Evolutionary conservation across 768 basidiomycete species (phyloP), one percentile per base, ranked within the genome.

Genomic region (Coprinopsis sp.): DNA sequence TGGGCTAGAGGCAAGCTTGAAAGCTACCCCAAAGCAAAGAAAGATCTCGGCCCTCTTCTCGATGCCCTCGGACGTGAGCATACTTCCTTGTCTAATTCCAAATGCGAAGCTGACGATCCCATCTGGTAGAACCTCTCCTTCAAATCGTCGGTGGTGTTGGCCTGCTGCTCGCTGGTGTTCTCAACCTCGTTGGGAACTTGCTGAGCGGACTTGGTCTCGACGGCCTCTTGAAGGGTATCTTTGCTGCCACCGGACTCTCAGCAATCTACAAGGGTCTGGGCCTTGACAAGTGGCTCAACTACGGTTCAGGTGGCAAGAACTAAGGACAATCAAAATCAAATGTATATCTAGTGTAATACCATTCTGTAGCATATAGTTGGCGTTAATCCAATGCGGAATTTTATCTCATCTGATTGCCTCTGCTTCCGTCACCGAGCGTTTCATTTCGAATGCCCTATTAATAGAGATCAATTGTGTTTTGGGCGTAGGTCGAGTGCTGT

Each of bases 61-160:
- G n/a, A n/a, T n/a, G n/a, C n/a, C n/a, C n/a, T n/a, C n/a, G n/a
- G n/a, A n/a, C n/a, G n/a, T n/a, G n/a, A 45, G 64, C 68, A 10
- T 65, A 66, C 4, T 67, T 66, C 23, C 53, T 69, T 19, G 56
- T 70, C 10, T 67, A 67, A 42, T 66, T 65, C 3, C n/a, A n/a
- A n/a, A n/a, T n/a, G n/a, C n/a, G n/a, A n/a, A n/a, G n/a, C n/a
- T n/a, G n/a, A n/a, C n/a, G n/a, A n/a, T n/a, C n/a, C n/a, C n/a
- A n/a, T n/a, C 52, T 70, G 13, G 8, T 46, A 66, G 64, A 68
- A 51, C 68, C 65, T 10, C 44, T 68, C 28, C 64, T 63, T 1
- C 69, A 69, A 53, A 70, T 70, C 30, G 60, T 69, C 22, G 64
- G 65, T 14, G 68, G 67, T 16, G 66, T 70, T 7, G 65, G 56